Evolutionary conservation across 2,329 filamentous ascomycete genomes (phyloP).

Genomic region (Aschersonia sp.): DNA sequence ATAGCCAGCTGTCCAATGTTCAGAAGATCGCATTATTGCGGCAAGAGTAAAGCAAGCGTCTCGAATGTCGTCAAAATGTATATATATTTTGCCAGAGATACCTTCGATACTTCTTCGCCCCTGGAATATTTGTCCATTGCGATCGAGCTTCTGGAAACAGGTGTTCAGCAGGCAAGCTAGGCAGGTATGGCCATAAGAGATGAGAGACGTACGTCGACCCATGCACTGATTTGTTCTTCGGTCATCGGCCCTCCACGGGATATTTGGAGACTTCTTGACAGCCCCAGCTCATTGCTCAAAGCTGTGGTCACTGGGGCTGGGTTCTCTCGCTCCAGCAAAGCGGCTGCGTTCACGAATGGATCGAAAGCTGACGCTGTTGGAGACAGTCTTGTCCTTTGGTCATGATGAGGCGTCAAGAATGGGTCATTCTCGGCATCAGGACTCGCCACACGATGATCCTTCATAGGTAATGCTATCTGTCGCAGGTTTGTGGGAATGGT

Average conservation of each 20-base stretch:
- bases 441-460: slow-evolving; percentile 10
- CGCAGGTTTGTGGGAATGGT: slow-evolving; percentile 7
- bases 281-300: slow-evolving; percentile 29
- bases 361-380: slow-evolving; percentile 49
- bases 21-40: slow-evolving; percentile 26
- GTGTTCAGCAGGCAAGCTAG: not conserved
- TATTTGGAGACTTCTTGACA: slow-evolving; percentile 31
- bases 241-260: slow-evolving; percentile 17
- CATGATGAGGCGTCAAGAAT: slow-evolving; percentile 29
- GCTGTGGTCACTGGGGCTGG: slow-evolving; percentile 15
- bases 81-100: slow-evolving; percentile 28
- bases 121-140: slow-evolving; percentile 17
- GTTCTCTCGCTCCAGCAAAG: slow-evolving; percentile 8
- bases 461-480: slow-evolving; percentile 11
- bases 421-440: slow-evolving; percentile 32
- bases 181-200: not conserved
- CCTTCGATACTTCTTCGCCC: slow-evolving; percentile 22
- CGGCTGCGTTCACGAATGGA: slow-evolving; percentile 19
- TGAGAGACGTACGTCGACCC: slow-evolving; percentile 25
- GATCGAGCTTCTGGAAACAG: slow-evolving; percentile 21
- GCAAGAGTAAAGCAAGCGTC: slow-evolving; percentile 38
- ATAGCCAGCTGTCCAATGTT: slow-evolving; percentile 27
- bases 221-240: slow-evolving; percentile 24
- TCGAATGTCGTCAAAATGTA: slow-evolving; percentile 45
- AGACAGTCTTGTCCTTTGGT: slow-evolving; percentile 34